These are phyloP conservation scores for Hura crepitans DNA, from an alignment of 441 rosid species.

Conservation along the genomic window DNA sequence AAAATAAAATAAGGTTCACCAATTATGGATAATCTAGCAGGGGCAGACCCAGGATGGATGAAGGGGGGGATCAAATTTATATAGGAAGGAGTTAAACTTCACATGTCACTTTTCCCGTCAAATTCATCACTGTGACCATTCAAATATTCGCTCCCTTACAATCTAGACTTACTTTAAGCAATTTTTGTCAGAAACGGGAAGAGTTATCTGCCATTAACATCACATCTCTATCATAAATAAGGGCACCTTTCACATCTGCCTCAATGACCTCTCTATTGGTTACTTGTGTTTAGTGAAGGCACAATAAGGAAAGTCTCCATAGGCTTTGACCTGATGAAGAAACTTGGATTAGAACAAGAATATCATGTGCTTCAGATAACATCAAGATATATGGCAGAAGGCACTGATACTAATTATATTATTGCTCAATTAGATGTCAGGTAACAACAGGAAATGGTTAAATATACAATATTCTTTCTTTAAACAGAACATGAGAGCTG, in stretches of 20 bases:
- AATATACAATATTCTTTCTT: not conserved
- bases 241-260: not conserved
- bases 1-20: not conserved
- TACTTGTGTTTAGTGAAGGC: not conserved
- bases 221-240: not conserved
- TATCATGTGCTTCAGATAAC: not conserved
- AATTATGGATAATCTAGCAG: too few species aligned
- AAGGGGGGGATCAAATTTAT: too few species aligned
- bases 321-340: not conserved
- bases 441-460: not conserved
- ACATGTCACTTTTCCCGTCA: not conserved
- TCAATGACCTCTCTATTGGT: not conserved
- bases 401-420: not conserved
- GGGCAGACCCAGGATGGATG: too few species aligned
- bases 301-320: conserved; percentile 1
- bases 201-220: not conserved
- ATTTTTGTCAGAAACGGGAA: not conserved
- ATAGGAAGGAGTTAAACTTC: too few species aligned
- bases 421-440: not conserved
- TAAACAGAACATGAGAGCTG: not conserved
- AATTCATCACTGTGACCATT: not conserved
- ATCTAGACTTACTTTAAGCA: not conserved
- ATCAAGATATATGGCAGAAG: not conserved
- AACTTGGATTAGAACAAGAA: not conserved
- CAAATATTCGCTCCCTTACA: not conserved